Evolutionary conservation across 495 filamentous ascomycete genomes (phyloP).

Genomic region (Penicillium salamii): DNA sequence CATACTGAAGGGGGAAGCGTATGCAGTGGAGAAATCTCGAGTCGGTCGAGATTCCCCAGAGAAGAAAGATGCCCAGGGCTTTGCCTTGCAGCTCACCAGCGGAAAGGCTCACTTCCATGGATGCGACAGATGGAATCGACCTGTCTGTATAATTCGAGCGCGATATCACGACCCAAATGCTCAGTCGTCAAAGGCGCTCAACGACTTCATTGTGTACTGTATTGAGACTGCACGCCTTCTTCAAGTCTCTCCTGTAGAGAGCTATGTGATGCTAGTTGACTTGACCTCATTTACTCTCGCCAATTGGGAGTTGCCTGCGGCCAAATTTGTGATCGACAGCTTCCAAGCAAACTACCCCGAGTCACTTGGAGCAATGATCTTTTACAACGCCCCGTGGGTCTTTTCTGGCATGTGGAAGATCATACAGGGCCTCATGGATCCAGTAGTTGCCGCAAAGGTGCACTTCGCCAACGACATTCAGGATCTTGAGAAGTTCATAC

Average conservation of each 20-base stretch:
- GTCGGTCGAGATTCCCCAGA: constrained; percentile 44
- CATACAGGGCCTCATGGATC: constrained; percentile 88
- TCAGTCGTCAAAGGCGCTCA: constrained; percentile 73
- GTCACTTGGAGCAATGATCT: constrained; percentile 76
- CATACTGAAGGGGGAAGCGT: constrained; percentile 68
- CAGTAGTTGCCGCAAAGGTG: constrained; percentile 88
- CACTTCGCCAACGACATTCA: constrained; percentile 78
- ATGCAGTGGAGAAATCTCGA: constrained; percentile 56
- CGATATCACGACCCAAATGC: constrained; percentile 73
- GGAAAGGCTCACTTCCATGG: constrained; percentile 94
- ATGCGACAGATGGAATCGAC: constrained; percentile 71
- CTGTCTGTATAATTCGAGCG: constrained; percentile 77
- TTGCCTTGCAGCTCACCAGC: constrained; percentile 73
- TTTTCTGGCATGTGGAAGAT: constrained; percentile 90
- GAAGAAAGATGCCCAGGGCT: constrained; percentile 68
- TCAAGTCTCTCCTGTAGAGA: constrained; percentile 73
- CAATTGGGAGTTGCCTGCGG: constrained; percentile 93
- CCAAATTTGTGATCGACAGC: constrained; percentile 95
- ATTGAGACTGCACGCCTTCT: constrained; percentile 85
- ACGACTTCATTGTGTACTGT: constrained; percentile 81
- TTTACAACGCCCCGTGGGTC: constrained; percentile 93
- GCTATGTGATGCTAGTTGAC: constrained; percentile 87
- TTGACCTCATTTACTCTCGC: constrained; percentile 85
- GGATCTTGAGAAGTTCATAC: constrained; percentile 73
- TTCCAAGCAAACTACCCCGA: constrained; percentile 97